Evolutionary conservation across 345 rosid species (phyloP), one percentile per base, ranked within the genome.

Genomic region (Hibiscus mutabilis): DNA sequence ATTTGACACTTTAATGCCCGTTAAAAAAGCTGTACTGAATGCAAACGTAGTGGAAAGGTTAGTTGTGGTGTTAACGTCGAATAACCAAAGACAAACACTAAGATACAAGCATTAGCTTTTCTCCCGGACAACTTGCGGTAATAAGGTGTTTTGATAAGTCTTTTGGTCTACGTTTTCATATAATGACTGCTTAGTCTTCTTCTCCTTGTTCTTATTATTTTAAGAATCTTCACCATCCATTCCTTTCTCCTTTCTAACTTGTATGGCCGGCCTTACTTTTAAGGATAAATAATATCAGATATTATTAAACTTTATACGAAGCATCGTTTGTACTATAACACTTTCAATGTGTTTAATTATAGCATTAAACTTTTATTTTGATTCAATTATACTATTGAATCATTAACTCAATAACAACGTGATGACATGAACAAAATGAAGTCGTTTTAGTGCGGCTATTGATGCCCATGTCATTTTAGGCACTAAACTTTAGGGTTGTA

Each of bases 191-290:
- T 29, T 8, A 47, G 15, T 25, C 9, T 49, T 25, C 63, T 68
- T 70, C 46, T 73, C 60, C 14, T 70, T 73, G 69, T 58, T 76
- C 22, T 75, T 24, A 11, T 12, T 31, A 15, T 8, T 65, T 49
- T n/a, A 0, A 4, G 72, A 76, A 78, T 74, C 83, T 79, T 59
- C 49, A 21, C 16, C 2, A 22, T 27, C 60, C 69, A 16, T 66
- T 31, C 33, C 68, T 27, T 71, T 55, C 37, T 35, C 22, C 56
- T 11, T n/a, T 71, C 53, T 33, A 58, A 31, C 58, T 9, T 62
- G 27, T 21, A 10, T 27, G 44, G 66, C 70, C 68, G 59, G 71
- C 71, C 67, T 25, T 33, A 47, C 53, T 24, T 58, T n/a, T 7
- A 15, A 33, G 6, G 37, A 1, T 33, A 33, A 33, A 5, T 33